Evolutionary conservation across 495 filamentous ascomycete species (phyloP).

Genomic region (Aspergillus haitiensis): DNA sequence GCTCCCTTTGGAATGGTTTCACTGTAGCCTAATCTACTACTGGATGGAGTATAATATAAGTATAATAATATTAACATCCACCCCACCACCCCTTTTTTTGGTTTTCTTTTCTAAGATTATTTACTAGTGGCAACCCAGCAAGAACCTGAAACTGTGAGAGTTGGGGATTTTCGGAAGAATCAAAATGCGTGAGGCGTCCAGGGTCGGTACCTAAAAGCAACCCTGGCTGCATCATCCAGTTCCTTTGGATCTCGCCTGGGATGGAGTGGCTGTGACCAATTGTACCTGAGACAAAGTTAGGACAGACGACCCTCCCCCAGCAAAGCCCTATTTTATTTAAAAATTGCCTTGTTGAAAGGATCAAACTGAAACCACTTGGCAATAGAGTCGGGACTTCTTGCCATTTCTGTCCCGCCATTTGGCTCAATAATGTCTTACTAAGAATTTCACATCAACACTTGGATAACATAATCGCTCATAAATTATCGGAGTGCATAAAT

Average conservation of each 20-base stretch:
- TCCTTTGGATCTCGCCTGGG: not conserved
- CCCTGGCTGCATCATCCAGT: slow-evolving; percentile 11
- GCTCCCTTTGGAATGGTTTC: too few relatives aligned
- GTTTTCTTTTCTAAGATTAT: not conserved
- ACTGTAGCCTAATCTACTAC: too few relatives aligned
- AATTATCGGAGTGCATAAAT: too few relatives aligned
- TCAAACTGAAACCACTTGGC: too few relatives aligned
- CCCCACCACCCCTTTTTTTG: too few relatives aligned
- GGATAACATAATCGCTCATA: too few relatives aligned
- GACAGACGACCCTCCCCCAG: not conserved
- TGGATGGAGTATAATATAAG: too few relatives aligned
- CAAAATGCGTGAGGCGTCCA: slow-evolving; percentile 6
- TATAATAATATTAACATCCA: too few relatives aligned
- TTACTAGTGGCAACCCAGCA: not conserved
- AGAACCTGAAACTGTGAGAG: not conserved
- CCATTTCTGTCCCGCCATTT: not conserved
- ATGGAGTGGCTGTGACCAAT: slow-evolving; percentile 6
- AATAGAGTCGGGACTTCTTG: not conserved
- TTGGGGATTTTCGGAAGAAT: slow-evolving; percentile 1
- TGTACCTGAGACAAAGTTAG: not conserved
- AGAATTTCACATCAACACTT: not conserved
- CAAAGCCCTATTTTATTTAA: not conserved
- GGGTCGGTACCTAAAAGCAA: slow-evolving; percentile 12
- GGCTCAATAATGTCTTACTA: not conserved
- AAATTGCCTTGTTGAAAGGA: too few relatives aligned